Conservation (phyloP, 768 basidiomycete genomes). For the Cyclocybe cylindracea region DNA sequence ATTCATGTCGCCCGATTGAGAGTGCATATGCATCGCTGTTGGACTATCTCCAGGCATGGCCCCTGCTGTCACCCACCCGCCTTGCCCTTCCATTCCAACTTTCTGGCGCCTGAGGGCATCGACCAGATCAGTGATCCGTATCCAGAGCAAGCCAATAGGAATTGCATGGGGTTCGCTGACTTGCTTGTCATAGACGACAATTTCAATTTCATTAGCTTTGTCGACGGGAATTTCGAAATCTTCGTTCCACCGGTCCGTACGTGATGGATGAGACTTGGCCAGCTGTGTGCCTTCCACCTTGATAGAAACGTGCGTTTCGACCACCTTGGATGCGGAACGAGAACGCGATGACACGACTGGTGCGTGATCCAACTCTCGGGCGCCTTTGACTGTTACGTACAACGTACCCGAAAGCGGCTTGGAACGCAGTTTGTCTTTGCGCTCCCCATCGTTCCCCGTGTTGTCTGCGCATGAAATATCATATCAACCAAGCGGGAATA, state of each 20-base stretch:
- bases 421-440: constrained; percentile 89
- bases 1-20: constrained; percentile 44
- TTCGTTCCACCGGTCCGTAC: constrained; percentile 97
- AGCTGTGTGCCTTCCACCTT: constrained; percentile 96
- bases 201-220: constrained; percentile 98
- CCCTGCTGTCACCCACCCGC: constrained; percentile 94
- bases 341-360: constrained; percentile 65
- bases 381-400: constrained; percentile 83
- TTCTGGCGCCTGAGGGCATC: constrained; percentile 93
- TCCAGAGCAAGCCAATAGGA: constrained; percentile 94
- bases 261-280: constrained; percentile 88
- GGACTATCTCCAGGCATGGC: constrained; percentile 73
- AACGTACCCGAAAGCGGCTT: constrained; percentile 95
- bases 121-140: constrained; percentile 90
- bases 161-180: constrained; percentile 76
- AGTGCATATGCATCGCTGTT: constrained; percentile 27
- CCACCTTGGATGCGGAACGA: constrained; percentile 76
- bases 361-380: constrained; percentile 94
- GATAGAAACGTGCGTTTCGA: constrained; percentile 90
- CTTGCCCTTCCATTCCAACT: constrained; percentile 86
- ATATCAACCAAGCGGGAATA: constrained; percentile 1
- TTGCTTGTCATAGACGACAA: constrained; percentile 93
- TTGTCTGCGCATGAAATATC: constrained; percentile 32
- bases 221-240: constrained; percentile 96
- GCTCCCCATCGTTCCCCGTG: constrained; percentile 74